phyloP scores from a whole-genome alignment of 306 rosid genomes.

The Vigna trinervia region DNA sequence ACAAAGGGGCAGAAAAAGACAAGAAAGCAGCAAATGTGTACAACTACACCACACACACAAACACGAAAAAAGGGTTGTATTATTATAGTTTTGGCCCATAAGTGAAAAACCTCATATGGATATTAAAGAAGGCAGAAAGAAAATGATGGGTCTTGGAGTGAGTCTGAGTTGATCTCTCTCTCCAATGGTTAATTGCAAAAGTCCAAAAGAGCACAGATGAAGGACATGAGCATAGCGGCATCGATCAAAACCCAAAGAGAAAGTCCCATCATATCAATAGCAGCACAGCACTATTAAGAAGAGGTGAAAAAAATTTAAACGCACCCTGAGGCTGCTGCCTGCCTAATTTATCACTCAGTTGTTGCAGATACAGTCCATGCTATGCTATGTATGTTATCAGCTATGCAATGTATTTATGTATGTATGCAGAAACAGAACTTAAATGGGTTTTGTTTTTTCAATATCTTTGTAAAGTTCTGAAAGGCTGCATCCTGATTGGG shows the following conservation, averaged over 20 bases:
- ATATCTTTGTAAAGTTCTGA: constrained; percentile 20
- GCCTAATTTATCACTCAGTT: constrained; percentile 38
- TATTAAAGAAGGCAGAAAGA: constrained; percentile 42
- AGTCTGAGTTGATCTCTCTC: constrained; percentile 53
- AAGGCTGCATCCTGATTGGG: constrained; percentile 56
- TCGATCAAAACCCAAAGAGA: constrained; percentile 40
- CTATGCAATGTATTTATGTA: not conserved
- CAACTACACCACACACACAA: not conserved
- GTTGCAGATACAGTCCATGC: constrained; percentile 17
- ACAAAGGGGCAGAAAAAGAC: constrained; percentile 56
- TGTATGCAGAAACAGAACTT: not conserved
- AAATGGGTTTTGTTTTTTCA: constrained; percentile 1
- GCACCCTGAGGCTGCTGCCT: constrained; percentile 27
- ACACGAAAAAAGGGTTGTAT: constrained; percentile 18
- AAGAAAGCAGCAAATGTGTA: constrained; percentile 39
- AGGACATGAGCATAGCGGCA: constrained; percentile 44
- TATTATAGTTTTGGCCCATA: constrained; percentile 38
- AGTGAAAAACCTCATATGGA: constrained; percentile 31
- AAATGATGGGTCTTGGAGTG: constrained; percentile 57
- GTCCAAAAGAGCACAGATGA: constrained; percentile 46
- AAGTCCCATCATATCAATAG: constrained; percentile 51
- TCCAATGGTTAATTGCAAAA: constrained; percentile 38
- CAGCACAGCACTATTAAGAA: constrained; percentile 39
- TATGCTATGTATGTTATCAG: not conserved
- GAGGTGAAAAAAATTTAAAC: constrained; percentile 2